These are phyloP conservation scores for Nicotiana sylvestris DNA, from an alignment of 257 asterid species.

Conservation along the genomic window DNA sequence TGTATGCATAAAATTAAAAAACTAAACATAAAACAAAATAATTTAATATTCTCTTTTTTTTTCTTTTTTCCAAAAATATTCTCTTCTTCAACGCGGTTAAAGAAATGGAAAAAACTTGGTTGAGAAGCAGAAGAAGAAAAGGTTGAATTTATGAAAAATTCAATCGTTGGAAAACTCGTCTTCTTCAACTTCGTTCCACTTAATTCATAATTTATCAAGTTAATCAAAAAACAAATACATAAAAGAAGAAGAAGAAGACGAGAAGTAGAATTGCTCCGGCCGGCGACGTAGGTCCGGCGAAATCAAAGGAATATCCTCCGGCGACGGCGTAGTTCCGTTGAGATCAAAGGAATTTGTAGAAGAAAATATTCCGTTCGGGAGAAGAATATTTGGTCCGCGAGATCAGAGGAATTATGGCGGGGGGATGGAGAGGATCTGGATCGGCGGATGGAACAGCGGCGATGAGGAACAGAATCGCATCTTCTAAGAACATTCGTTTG, in stretches of 20 bases:
- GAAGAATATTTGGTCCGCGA: conserved; percentile 40
- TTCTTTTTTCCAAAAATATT: background rate
- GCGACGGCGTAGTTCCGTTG: background rate
- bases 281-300: background rate
- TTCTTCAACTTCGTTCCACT: background rate
- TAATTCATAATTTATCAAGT: background rate
- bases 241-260: background rate
- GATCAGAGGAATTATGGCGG: conserved; percentile 56
- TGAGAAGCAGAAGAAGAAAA: background rate
- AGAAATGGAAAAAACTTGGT: background rate
- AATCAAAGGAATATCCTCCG: background rate
- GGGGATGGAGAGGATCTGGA: conserved; percentile 92
- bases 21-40: background rate
- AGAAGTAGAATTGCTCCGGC: background rate
- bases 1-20: background rate
- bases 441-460: conserved; percentile 32
- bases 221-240: background rate
- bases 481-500: conserved; percentile 65
- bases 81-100: conserved; percentile 8
- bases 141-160: background rate
- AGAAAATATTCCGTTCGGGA: background rate
- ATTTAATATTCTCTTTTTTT: background rate
- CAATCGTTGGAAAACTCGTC: background rate
- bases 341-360: background rate
- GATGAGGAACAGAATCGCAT: conserved; percentile 26